These are phyloP conservation scores for Penicillium soppii DNA, from an alignment of 495 filamentous ascomycete genomes.

Conservation along the genomic window DNA sequence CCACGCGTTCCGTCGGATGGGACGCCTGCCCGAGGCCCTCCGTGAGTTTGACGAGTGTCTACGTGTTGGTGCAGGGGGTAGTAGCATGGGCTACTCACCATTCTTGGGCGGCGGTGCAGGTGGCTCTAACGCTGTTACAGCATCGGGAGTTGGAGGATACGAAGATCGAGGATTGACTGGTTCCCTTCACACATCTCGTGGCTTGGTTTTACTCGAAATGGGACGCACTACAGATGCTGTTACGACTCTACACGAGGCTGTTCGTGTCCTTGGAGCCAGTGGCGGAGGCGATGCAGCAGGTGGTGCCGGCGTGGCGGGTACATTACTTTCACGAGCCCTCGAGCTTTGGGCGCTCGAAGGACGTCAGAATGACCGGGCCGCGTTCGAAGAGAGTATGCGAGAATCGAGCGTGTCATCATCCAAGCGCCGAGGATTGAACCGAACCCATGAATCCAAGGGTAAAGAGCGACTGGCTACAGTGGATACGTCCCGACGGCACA, in stretches of 20 bases:
- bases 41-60: slow-evolving; percentile 80
- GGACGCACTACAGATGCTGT: slow-evolving; percentile 66
- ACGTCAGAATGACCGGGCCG: slow-evolving; percentile 19
- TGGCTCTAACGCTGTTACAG: slow-evolving; percentile 31
- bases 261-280: slow-evolving; percentile 50
- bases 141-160: slow-evolving; percentile 45
- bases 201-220: slow-evolving; percentile 70
- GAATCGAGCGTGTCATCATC: background rate
- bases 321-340: slow-evolving; percentile 70
- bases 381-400: slow-evolving; percentile 2
- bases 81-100: slow-evolving; percentile 48
- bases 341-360: slow-evolving; percentile 61
- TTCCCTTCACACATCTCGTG: slow-evolving; percentile 49
- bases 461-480: slow-evolving; percentile 19
- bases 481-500: slow-evolving; percentile 26
- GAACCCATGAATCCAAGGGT: slow-evolving; percentile 28
- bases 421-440: slow-evolving; percentile 18
- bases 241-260: slow-evolving; percentile 66
- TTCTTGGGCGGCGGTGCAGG: slow-evolving; percentile 40
- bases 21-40: slow-evolving; percentile 69
- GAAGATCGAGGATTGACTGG: slow-evolving; percentile 47
- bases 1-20: slow-evolving; percentile 76
- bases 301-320: slow-evolving; percentile 69
- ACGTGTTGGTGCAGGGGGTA: slow-evolving; percentile 69
- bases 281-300: slow-evolving; percentile 59